Evolutionary conservation across 371 early-diverging fungal species (phyloP).

Genomic region (Lichtheimia ramosa): DNA sequence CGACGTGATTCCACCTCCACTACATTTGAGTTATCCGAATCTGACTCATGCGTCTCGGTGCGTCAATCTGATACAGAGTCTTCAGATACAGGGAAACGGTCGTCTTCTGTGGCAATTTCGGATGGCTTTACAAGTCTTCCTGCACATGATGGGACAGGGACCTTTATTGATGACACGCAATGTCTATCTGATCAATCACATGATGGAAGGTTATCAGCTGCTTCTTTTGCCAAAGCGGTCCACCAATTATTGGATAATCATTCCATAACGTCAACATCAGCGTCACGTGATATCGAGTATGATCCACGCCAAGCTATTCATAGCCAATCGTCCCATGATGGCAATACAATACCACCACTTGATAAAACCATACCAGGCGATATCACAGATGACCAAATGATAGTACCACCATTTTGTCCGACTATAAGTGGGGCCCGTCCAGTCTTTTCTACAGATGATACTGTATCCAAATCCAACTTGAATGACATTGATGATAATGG

Average conservation of each 20-base stretch:
- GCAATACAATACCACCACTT: constrained; percentile 34
- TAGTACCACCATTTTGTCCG: constrained; percentile 7
- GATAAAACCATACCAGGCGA: background rate
- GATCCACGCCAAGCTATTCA: too few relatives aligned
- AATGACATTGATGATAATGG: constrained; percentile 11
- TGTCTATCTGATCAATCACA: constrained; percentile 17
- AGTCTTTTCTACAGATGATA: background rate
- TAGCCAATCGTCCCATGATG: constrained; percentile 18
- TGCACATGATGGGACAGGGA: constrained; percentile 50
- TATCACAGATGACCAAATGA: background rate
- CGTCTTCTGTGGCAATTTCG: constrained; percentile 5
- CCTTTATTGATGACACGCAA: constrained; percentile 30
- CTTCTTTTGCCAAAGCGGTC: constrained; percentile 21
- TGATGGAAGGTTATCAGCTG: constrained; percentile 17
- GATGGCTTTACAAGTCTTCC: constrained; percentile 29
- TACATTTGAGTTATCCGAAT: constrained; percentile 27
- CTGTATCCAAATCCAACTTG: constrained; percentile 6
- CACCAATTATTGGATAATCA: constrained; percentile 8
- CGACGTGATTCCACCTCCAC: constrained; percentile 13
- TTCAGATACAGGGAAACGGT: constrained; percentile 20
- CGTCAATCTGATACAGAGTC: constrained; percentile 38
- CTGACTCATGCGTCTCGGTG: constrained; percentile 26
- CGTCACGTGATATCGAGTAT: too few relatives aligned
- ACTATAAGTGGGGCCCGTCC: background rate
- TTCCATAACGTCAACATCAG: too few relatives aligned